Base-by-base conservation (phyloP, 164 flowering plant genomes). In the Kalanchoe fedtschenkoi region DNA sequence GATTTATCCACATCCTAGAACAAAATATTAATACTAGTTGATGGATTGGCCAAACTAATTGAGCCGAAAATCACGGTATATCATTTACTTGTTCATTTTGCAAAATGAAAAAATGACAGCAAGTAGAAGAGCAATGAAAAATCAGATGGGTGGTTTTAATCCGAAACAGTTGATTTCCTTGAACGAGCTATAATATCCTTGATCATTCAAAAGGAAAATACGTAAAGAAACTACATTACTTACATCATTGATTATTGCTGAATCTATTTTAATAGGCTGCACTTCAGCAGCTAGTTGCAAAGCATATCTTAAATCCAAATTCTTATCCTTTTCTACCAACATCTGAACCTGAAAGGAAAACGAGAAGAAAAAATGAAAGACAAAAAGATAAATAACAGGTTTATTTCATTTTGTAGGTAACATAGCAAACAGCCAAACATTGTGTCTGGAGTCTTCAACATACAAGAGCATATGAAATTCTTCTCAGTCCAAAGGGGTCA, bases 391-490 rank as follows among this genome's bases (percentile, higher is more conserved):
- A n/a, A n/a, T n/a, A n/a, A 4, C 61, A 58, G 38, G 5, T 58
- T 32, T 58, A 32, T 34, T 32, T 58, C n/a, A 17, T 11, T 35
- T 22, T 6, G 15, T 58, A 33, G 24, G 28, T 34, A 16, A 33
- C 7, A 0, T 26, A 16, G 42, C 28, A 37, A 58, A 13, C 17
- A 42, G 3, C 46, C 1, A 13, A 13, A 58, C 19, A 33, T 19
- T n/a, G 21, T 19, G 24, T 21, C 11, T 7, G 61, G 10, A 33
- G 41, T 26, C 58, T 21, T n/a, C 55, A 39, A 73, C 98, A 74
- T 78, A 92, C 98, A 46, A 92, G 87, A 60, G 91, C 98, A 77
- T 89, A 92, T 58, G 98, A 86, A 59, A 80, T 83, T 78, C 98
- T 83, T 65, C 98, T 77, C 66, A 92, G 68, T 60, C 98, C 97